A percentile compares a stretch with the other conserved stretches of the same genome.
phyloP scores from a whole-genome alignment of 345 rosid genomes.

The Viola odorata region DNA sequence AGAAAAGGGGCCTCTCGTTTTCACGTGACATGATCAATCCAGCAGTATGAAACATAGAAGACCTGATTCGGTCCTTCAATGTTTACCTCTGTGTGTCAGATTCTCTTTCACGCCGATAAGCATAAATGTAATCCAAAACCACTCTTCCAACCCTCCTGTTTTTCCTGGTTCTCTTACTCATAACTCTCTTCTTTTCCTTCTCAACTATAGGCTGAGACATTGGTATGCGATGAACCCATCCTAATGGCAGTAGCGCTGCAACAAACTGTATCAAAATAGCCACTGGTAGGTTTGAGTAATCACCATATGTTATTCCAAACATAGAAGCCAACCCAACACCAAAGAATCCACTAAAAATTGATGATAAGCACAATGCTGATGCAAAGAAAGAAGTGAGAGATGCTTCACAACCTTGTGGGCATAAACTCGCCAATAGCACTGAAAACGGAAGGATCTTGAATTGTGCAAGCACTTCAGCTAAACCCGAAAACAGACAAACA shows the following conservation, averaged over 20 bases:
- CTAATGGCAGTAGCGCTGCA: slow-evolving; percentile 59
- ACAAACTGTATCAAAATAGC: slow-evolving; percentile 65
- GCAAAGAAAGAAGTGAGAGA: slow-evolving; percentile 84
- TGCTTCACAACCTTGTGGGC: slow-evolving; percentile 86
- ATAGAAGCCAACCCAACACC: slow-evolving; percentile 78
- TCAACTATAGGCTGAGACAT: slow-evolving; percentile 30
- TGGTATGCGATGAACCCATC: slow-evolving; percentile 54
- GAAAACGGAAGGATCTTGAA: slow-evolving; percentile 80
- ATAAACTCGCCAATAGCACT: slow-evolving; percentile 53
- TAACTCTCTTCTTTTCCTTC: slow-evolving; percentile 42
- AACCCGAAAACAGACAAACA: slow-evolving; percentile 63
- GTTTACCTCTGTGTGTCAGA: slow-evolving; percentile 35
- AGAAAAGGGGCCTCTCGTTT: too few species aligned
- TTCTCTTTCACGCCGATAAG: slow-evolving; percentile 53
- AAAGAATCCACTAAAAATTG: slow-evolving; percentile 57
- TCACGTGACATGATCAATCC: background rate
- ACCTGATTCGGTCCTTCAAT: too few species aligned
- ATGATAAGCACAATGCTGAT: slow-evolving; percentile 67
- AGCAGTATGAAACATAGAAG: background rate
- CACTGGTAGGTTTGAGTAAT: slow-evolving; percentile 52
- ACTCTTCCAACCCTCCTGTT: slow-evolving; percentile 58
- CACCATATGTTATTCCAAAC: slow-evolving; percentile 50
- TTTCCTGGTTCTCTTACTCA: slow-evolving; percentile 50
- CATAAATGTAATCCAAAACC: slow-evolving; percentile 26
- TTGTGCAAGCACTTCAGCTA: slow-evolving; percentile 73